These are phyloP conservation scores for Coniophora puteana DNA, from an alignment of 1,284 basidiomycete genomes.

Conservation along the genomic window DNA sequence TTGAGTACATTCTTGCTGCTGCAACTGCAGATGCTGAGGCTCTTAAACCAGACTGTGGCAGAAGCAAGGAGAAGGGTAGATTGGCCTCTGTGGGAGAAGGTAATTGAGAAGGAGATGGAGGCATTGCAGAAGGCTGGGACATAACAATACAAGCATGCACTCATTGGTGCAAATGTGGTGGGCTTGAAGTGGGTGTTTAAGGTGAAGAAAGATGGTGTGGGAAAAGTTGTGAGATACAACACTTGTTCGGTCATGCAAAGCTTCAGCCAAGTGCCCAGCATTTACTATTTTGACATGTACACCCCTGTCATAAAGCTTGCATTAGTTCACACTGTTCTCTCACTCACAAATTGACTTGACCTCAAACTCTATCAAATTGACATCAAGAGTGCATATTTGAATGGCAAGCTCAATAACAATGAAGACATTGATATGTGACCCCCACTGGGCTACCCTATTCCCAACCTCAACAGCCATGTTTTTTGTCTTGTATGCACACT, in stretches of 20 bases:
- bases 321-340: conserved; percentile 6
- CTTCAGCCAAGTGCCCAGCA: conserved; percentile 6
- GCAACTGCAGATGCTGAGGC: too few species aligned
- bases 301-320: conserved; percentile 18
- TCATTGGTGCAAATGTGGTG: background rate
- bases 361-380: conserved; percentile 21
- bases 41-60: too few species aligned
- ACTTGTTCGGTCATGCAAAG: conserved; percentile 11
- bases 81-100: conserved; percentile 2
- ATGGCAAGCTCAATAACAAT: conserved; percentile 13
- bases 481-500: conserved; percentile 14
- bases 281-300: conserved; percentile 14
- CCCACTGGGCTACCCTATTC: conserved; percentile 16
- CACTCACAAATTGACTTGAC: background rate
- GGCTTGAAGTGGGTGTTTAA: conserved; percentile 1
- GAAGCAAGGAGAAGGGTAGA: too few species aligned
- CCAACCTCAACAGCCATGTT: conserved; percentile 9
- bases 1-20: too few species aligned
- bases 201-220: conserved; percentile 9
- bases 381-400: conserved; percentile 24
- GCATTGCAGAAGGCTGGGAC: conserved; percentile 15
- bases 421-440: conserved; percentile 24
- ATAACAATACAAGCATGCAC: conserved; percentile 10
- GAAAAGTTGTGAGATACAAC: conserved; percentile 12
- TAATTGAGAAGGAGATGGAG: conserved; percentile 5